Base-by-base conservation (phyloP, 2,329 filamentous ascomycete genomes). In the Penicillium sp. region DNA sequence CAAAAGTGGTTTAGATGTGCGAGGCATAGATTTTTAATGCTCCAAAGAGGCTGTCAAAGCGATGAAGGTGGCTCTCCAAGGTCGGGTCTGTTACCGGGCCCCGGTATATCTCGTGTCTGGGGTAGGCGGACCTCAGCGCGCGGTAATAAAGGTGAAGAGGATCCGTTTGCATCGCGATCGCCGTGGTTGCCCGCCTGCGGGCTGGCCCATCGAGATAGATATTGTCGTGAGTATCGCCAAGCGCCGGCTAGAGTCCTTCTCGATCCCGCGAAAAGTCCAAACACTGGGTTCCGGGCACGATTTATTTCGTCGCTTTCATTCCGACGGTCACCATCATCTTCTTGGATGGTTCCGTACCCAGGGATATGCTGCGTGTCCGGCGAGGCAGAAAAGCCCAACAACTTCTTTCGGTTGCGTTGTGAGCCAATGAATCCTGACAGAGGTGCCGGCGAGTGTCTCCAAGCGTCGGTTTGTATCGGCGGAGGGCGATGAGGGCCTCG, bases 321-420 rank as follows among this genome's bases (percentile, higher is more conserved):
- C 20, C 12, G 42, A 8, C 20, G 31, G 13, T 52, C 44, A 23
- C 46, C 42, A 23, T 54, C 52, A 40, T 57, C 43, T 33, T 66
- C 63, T 45, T 57, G 57, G 15, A 60, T 56, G 6, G 65, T 58
- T 38, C 61, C 63, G 43, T 67, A 67, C 3, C 53, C 56, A 56
- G 55, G 50, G 48, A 57, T 31, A 46, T 50, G 43, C 56, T 57
- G 40, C 41, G 50, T 18, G 53, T 53, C 18, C 44, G 55, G 41
- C 42, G 61, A 72, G 67, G 44, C 73, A 71, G 49, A 67, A 72
- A 27, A 46, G 20, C 48, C 52, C 18, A 44, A 50, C 9, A 37
- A 24, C 6, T 43, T 44, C 10, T 54, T 55, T 39, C 52, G 55
- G 29, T 59, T 61, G n/a, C 55, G 60, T 23, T 56, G 55, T 12